Percentiles rank a stretch among this genome's conserved stretches.
Evolutionary conservation across 1,284 basidiomycete genomes (phyloP).

Genomic region (Ustilago bromivora): DNA sequence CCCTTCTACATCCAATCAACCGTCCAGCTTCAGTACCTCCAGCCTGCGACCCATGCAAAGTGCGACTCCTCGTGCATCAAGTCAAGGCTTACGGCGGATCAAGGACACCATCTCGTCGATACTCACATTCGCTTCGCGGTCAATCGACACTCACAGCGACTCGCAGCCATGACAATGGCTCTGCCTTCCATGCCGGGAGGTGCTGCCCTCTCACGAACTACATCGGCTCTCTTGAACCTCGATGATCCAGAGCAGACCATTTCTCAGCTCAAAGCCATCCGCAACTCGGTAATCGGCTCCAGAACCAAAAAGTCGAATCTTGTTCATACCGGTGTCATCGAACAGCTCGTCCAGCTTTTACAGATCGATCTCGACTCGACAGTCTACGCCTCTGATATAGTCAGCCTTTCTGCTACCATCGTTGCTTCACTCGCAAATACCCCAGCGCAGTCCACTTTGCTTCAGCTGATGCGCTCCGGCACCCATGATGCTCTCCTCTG

Average conservation of each 20-base stretch:
- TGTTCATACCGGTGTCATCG: conserved; percentile 41
- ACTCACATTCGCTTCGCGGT: neutral
- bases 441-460: conserved; percentile 39
- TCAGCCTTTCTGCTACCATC: conserved; percentile 49
- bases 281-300: conserved; percentile 55
- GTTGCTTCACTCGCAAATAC: conserved; percentile 52
- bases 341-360: conserved; percentile 46
- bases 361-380: conserved; percentile 35
- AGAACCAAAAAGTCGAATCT: conserved; percentile 51
- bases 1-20: conserved; percentile 3
- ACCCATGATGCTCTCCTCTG: conserved; percentile 46
- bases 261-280: conserved; percentile 44
- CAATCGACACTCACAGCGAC: neutral
- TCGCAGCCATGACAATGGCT: conserved; percentile 26
- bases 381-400: conserved; percentile 29
- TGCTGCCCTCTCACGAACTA: conserved; percentile 5
- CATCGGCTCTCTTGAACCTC: conserved; percentile 28
- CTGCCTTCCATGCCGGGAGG: conserved; percentile 17
- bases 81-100: neutral
- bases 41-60: neutral
- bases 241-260: conserved; percentile 36
- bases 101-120: neutral
- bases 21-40: neutral
- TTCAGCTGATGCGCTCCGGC: conserved; percentile 46
- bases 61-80: neutral